These are phyloP conservation scores for Papilionanthe hybrid DNA, from an alignment of 116 monocot species.

Conservation along the genomic window DNA sequence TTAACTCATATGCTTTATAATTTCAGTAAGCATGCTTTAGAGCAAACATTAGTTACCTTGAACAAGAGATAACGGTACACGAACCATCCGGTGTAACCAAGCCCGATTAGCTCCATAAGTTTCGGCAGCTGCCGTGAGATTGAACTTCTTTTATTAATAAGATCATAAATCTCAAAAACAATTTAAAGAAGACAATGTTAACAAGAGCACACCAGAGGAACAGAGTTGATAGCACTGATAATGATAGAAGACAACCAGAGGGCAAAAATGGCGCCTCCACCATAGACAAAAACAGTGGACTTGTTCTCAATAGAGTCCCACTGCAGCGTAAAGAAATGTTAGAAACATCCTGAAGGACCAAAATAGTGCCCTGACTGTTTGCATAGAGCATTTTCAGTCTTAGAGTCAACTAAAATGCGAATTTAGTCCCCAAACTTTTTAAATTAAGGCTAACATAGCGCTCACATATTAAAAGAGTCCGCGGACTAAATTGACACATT, in stretches of 20 bases:
- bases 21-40: not conserved
- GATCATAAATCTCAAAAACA: too few relatives aligned
- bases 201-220: constrained; percentile 61
- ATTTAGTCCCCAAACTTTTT: too few relatives aligned
- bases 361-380: too few relatives aligned
- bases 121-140: constrained; percentile 70
- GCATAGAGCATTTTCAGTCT: too few relatives aligned
- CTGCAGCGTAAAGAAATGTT: constrained; percentile 20
- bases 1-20: not conserved
- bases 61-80: constrained; percentile 95
- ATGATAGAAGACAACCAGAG: constrained; percentile 84
- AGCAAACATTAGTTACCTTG: constrained; percentile 53
- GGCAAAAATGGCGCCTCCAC: constrained; percentile 81
- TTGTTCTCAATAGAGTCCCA: constrained; percentile 96
- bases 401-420: too few relatives aligned
- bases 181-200: not conserved
- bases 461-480: too few relatives aligned
- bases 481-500: too few relatives aligned
- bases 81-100: constrained; percentile 98
- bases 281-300: constrained; percentile 74
- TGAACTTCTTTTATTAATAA: not conserved
- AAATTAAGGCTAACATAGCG: too few relatives aligned
- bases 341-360: not conserved
- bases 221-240: constrained; percentile 88
- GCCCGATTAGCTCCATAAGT: constrained; percentile 86